Percentiles rank a stretch among this genome's conserved stretches.
These are phyloP conservation scores for Aspergillus clavatus DNA, from an alignment of 2,329 filamentous ascomycete genomes.

Conservation along the genomic window DNA sequence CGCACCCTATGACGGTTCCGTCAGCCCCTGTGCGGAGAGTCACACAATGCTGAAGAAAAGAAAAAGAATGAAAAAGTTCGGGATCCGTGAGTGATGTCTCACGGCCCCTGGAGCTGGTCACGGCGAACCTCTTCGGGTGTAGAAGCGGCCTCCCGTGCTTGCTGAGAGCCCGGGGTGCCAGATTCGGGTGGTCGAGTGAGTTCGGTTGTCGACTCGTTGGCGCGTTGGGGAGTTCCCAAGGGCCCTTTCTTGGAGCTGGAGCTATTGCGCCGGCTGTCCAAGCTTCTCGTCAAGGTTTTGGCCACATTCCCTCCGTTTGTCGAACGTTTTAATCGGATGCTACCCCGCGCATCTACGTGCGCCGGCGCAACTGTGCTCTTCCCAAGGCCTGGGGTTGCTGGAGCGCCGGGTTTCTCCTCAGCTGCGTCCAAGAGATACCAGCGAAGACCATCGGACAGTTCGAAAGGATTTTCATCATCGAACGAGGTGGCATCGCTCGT, in stretches of 20 bases:
- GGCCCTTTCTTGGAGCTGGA: conserved; percentile 72
- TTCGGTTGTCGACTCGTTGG: conserved; percentile 33
- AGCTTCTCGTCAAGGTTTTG: conserved; percentile 75
- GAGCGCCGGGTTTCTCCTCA: conserved; percentile 88
- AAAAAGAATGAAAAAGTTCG: too few species aligned
- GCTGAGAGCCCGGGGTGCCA: conserved; percentile 25
- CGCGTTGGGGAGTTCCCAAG: conserved; percentile 26
- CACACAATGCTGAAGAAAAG: conserved; percentile 1
- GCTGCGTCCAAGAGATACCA: conserved; percentile 95
- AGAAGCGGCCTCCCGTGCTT: conserved; percentile 36
- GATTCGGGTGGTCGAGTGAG: conserved; percentile 33
- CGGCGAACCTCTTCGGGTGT: conserved; percentile 47
- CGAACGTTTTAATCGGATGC: conserved; percentile 45
- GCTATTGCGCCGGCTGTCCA: conserved; percentile 87
- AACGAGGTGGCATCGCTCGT: conserved; percentile 53
- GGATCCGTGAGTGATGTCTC: conserved; percentile 20
- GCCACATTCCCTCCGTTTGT: conserved; percentile 67
- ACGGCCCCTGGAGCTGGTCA: conserved; percentile 43
- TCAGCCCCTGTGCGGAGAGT: conserved; percentile 15
- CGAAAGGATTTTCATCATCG: conserved; percentile 95
- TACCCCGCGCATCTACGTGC: conserved; percentile 80
- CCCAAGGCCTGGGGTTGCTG: conserved; percentile 84
- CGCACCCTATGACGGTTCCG: conserved; percentile 18
- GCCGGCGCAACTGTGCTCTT: conserved; percentile 89
- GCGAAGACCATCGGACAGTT: conserved; percentile 85